Evolutionary conservation across 2,329 filamentous ascomycete species (phyloP).

Genomic region (Pseudogymnoascus sp.): DNA sequence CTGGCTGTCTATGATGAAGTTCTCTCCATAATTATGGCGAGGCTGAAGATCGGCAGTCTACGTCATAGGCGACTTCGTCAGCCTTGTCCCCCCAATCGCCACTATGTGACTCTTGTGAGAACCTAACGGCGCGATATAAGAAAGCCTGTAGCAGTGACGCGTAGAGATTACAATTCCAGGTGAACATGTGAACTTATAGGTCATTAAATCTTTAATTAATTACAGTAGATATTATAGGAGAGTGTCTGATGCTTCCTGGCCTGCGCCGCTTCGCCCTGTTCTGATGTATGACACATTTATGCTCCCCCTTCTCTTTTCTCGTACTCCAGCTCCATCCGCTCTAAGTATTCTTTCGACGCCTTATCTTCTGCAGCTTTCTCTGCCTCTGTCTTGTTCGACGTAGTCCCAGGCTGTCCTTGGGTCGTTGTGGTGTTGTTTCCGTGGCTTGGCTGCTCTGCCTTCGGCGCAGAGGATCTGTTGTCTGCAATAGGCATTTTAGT

Average conservation of each 20-base stretch:
- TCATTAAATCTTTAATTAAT: background rate
- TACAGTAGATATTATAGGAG: background rate
- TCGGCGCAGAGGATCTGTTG: background rate
- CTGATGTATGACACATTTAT: background rate
- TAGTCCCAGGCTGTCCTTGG: background rate
- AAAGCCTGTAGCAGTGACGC: background rate
- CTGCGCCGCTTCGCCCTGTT: background rate
- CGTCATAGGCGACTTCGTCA: background rate
- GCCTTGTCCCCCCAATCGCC: background rate
- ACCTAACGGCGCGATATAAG: background rate
- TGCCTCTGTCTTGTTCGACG: background rate
- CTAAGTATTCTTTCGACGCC: background rate
- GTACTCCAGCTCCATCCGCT: background rate
- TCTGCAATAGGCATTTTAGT: conserved; percentile 1
- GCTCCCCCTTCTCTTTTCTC: background rate
- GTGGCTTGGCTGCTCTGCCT: background rate
- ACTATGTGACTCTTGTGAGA: background rate
- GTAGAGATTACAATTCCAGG: background rate
- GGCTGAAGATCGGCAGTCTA: background rate
- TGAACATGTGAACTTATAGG: background rate
- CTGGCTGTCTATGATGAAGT: background rate
- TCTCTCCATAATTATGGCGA: background rate
- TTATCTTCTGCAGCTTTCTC: background rate
- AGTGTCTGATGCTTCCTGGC: background rate
- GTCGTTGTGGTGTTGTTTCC: background rate